phyloP scores from a whole-genome alignment of 371 early-diverging fungal genomes.

The Mortierella sp. region DNA sequence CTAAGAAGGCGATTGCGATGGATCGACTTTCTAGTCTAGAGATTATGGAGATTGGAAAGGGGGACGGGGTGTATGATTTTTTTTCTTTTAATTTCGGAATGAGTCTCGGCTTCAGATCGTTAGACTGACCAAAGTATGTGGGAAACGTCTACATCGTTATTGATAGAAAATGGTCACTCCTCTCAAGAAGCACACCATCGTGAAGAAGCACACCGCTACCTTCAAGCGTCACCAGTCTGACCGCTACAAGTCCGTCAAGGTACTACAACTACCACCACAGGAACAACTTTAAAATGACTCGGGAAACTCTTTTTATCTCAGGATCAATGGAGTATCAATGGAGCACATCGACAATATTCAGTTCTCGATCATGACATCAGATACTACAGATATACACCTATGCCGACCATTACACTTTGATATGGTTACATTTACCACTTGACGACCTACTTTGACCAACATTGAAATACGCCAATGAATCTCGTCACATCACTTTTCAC shows the following conservation, averaged over 20 bases:
- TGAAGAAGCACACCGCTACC: conserved; percentile 98
- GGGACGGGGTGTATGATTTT: too few species aligned
- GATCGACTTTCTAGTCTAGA: neutral
- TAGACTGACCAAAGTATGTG: neutral
- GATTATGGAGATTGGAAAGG: neutral
- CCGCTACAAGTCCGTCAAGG: conserved; percentile 96
- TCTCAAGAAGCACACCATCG: conserved; percentile 91
- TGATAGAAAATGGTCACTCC: conserved; percentile 88
- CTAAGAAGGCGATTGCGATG: neutral
- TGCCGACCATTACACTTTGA: too few species aligned
- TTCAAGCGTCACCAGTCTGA: conserved; percentile 99
- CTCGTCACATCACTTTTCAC: too few species aligned
- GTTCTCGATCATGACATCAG: too few species aligned
- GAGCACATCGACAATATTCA: too few species aligned
- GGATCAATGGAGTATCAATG: neutral
- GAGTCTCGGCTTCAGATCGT: neutral
- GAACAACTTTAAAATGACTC: conserved; percentile 21
- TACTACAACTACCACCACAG: conserved; percentile 45
- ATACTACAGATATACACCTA: too few species aligned
- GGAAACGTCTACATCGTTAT: conserved; percentile 5
- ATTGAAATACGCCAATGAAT: too few species aligned
- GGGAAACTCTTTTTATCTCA: neutral
- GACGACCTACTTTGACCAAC: too few species aligned
- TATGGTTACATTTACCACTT: too few species aligned
- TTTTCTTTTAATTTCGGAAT: too few species aligned